Percentiles rank a stretch among this genome's conserved stretches.
phyloP scores from a whole-genome alignment of 2,329 filamentous ascomycete genomes.

The Cladosporium sp. region DNA sequence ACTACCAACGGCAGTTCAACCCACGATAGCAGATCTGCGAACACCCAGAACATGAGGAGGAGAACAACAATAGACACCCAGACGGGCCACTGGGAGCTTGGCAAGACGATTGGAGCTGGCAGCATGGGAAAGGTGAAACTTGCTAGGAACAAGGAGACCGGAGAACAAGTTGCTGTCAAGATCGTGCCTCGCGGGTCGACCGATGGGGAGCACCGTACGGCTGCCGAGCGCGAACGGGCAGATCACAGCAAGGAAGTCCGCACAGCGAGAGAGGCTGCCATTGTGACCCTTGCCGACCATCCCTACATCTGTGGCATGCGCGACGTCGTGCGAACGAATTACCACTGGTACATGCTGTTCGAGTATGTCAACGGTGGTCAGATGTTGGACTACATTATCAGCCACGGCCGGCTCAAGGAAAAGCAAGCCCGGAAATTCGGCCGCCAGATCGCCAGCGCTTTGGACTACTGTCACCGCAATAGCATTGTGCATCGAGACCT shows the following conservation, averaged over 20 bases:
- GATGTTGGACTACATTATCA: constrained; percentile 99
- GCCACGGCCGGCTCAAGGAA: constrained; percentile 93
- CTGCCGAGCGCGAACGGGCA: constrained; percentile 74
- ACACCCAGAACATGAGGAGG: constrained; percentile 40
- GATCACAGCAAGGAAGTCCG: constrained; percentile 96
- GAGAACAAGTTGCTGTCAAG: constrained; percentile 95
- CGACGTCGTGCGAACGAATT: constrained; percentile 90
- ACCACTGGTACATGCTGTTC: constrained; percentile 99
- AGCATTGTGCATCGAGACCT: constrained; percentile 96
- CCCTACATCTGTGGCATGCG: constrained; percentile 94
- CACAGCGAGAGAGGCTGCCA: constrained; percentile 90
- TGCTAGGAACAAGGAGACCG: constrained; percentile 80
- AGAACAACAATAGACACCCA: constrained; percentile 82
- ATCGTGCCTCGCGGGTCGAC: constrained; percentile 88
- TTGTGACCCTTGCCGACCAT: constrained; percentile 88
- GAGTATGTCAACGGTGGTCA: constrained; percentile 98
- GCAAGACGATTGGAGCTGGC: constrained; percentile 93
- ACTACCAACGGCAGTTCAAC: constrained; percentile 22
- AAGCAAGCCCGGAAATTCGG: constrained; percentile 98
- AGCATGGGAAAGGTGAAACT: constrained; percentile 99
- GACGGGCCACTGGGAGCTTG: constrained; percentile 88
- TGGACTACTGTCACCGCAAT: constrained; percentile 97
- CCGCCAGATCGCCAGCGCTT: constrained; percentile 88
- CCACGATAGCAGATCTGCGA: constrained; percentile 18
- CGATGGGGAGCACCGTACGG: constrained; percentile 65